Evolutionary conservation across 192 early-diverging fungal genomes (phyloP).

Genomic region (Dimargaris cristalligena): DNA sequence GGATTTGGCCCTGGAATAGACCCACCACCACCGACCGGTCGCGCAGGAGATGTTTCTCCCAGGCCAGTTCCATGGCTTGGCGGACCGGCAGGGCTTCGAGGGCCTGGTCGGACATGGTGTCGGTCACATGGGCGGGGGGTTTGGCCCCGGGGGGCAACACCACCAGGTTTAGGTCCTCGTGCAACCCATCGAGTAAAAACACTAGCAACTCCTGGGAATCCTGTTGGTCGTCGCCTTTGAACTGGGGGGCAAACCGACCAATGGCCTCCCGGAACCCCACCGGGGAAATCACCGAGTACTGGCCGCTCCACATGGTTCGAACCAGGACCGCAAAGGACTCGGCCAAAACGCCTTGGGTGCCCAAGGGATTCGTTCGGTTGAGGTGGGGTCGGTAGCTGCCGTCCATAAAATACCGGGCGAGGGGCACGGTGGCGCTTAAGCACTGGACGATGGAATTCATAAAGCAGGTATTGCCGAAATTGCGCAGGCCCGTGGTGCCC

Average conservation of each 20-base stretch:
- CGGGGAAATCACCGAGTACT: slow-evolving; percentile 63
- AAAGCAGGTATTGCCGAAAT: slow-evolving; percentile 73
- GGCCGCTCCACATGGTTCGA: slow-evolving; percentile 63
- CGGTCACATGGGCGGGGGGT: background rate
- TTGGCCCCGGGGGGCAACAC: slow-evolving; percentile 19
- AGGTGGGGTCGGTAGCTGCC: slow-evolving; percentile 43
- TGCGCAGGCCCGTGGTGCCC: slow-evolving; percentile 54
- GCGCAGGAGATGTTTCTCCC: slow-evolving; percentile 50
- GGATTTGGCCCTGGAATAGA: slow-evolving; percentile 76
- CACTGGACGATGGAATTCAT: slow-evolving; percentile 77
- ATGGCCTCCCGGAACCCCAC: slow-evolving; percentile 58
- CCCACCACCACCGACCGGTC: slow-evolving; percentile 78
- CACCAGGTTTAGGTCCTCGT: slow-evolving; percentile 77
- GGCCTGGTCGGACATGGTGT: slow-evolving; percentile 17
- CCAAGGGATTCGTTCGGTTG: slow-evolving; percentile 48
- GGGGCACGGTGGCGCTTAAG: slow-evolving; percentile 47
- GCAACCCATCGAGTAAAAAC: slow-evolving; percentile 76
- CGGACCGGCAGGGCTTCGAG: slow-evolving; percentile 53
- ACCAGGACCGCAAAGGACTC: slow-evolving; percentile 65
- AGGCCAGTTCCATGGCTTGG: slow-evolving; percentile 40
- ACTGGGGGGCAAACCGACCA: slow-evolving; percentile 59
- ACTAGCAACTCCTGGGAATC: slow-evolving; percentile 93
- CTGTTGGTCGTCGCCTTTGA: slow-evolving; percentile 80
- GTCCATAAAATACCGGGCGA: slow-evolving; percentile 54
- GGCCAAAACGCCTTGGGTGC: slow-evolving; percentile 52